phyloP scores from a whole-genome alignment of 805 yeast genomes.

The Myxozyma neotropica region DNA sequence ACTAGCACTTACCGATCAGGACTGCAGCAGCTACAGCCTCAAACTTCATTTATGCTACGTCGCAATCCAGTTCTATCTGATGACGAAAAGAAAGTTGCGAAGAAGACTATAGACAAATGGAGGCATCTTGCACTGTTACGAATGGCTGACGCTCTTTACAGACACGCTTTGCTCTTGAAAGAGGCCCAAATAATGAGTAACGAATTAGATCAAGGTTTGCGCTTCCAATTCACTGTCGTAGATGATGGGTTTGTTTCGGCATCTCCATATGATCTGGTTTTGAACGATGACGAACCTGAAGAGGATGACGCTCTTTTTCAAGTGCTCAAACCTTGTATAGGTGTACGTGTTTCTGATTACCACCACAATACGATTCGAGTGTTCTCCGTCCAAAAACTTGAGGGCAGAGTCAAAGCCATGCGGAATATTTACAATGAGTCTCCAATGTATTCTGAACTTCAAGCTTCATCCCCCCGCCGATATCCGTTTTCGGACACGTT shows the following conservation, averaged over 20 bases:
- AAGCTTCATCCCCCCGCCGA: background rate
- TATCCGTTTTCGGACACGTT: constrained; percentile 15
- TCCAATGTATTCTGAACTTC: constrained; percentile 22
- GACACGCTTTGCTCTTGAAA: constrained; percentile 25
- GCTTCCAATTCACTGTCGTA: constrained; percentile 38
- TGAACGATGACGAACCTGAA: constrained; percentile 30
- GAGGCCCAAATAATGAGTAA: constrained; percentile 45
- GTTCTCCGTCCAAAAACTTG: constrained; percentile 29
- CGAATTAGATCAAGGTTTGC: constrained; percentile 39
- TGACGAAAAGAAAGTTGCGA: constrained; percentile 18
- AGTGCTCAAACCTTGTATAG: constrained; percentile 32
- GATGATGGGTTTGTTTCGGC: constrained; percentile 21
- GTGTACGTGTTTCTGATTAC: constrained; percentile 34
- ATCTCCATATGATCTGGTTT: constrained; percentile 30
- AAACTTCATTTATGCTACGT: constrained; percentile 2
- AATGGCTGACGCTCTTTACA: constrained; percentile 27
- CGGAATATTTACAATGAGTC: constrained; percentile 25
- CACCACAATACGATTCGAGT: constrained; percentile 22
- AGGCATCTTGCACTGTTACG: constrained; percentile 12
- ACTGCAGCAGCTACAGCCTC: background rate
- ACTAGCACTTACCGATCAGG: background rate
- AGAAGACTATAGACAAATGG: constrained; percentile 15
- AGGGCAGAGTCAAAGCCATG: constrained; percentile 17
- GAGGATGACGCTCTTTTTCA: constrained; percentile 17
- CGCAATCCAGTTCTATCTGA: constrained; percentile 17